A percentile compares a stretch with the other conserved stretches of the same genome.
phyloP scores from a whole-genome alignment of 78 protist species.

The Isochrysis galbana region DNA sequence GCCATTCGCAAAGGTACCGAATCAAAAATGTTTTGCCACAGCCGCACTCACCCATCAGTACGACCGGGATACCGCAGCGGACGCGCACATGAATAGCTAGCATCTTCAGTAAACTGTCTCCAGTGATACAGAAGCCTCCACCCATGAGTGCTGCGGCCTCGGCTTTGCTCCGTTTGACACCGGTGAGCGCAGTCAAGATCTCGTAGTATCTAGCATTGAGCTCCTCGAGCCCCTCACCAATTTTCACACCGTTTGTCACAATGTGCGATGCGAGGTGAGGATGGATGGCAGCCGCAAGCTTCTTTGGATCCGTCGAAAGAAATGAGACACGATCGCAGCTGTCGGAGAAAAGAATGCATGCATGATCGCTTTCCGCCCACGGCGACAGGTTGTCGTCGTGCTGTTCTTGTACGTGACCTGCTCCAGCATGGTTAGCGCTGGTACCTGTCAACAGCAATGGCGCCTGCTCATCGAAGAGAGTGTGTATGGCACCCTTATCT shows the following conservation, averaged over 20 bases:
- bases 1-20: not conserved
- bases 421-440: too few relatives aligned
- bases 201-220: not conserved
- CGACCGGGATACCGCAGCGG: conserved; percentile 33
- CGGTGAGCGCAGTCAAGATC: not conserved
- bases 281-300: not conserved
- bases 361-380: not conserved
- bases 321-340: not conserved
- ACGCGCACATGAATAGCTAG: conserved; percentile 11
- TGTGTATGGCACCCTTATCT: too few relatives aligned
- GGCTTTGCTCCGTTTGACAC: not conserved
- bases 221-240: not conserved
- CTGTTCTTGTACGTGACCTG: not conserved
- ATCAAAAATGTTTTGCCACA: conserved; percentile 61
- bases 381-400: not conserved
- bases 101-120: conserved; percentile 30
- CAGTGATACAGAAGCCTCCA: not conserved
- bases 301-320: not conserved
- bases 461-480: too few relatives aligned
- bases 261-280: not conserved
- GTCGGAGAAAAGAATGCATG: not conserved
- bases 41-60: conserved; percentile 69
- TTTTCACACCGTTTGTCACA: not conserved
- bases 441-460: too few relatives aligned
- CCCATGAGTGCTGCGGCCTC: not conserved